phyloP scores from a whole-genome alignment of 176 grass and related monocot genomes.

The Carex parvula region DNA sequence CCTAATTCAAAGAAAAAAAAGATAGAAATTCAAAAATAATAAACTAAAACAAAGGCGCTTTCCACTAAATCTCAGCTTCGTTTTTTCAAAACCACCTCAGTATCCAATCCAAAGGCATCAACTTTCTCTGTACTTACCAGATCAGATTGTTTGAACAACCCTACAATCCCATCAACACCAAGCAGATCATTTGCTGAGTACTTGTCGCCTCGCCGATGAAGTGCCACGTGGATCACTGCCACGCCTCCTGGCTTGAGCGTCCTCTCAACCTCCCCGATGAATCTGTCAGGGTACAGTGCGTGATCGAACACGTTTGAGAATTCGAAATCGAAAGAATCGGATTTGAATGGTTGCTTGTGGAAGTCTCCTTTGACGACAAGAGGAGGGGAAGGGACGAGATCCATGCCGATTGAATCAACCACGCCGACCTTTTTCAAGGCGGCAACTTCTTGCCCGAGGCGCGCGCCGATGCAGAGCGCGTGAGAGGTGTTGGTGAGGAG shows the following conservation, averaged over 20 bases:
- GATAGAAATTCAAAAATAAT: background rate
- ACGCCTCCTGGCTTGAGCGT: conserved; percentile 66
- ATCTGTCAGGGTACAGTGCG: conserved; percentile 72
- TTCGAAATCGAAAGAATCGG: conserved; percentile 80
- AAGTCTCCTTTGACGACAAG: conserved; percentile 72
- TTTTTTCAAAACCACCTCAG: conserved; percentile 79
- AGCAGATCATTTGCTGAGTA: conserved; percentile 90
- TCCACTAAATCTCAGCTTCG: conserved; percentile 16
- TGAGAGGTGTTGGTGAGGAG: conserved; percentile 65
- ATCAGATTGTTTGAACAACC: conserved; percentile 42
- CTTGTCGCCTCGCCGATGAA: conserved; percentile 74
- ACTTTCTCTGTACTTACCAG: conserved; percentile 63
- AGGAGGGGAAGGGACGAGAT: conserved; percentile 68
- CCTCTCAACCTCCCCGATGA: conserved; percentile 71
- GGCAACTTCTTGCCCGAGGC: conserved; percentile 57
- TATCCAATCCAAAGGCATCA: conserved; percentile 84
- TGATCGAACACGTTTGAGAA: conserved; percentile 99
- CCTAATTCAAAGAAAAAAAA: background rate
- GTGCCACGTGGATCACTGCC: conserved; percentile 64
- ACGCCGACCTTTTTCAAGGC: conserved; percentile 73
- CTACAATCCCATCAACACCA: conserved; percentile 44
- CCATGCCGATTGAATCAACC: conserved; percentile 47
- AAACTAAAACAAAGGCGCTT: background rate
- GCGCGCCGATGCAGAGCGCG: conserved; percentile 74
- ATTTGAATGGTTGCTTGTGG: conserved; percentile 64